phyloP scores from a whole-genome alignment of 495 filamentous ascomycete genomes.

The Aspergillus indologenus region DNA sequence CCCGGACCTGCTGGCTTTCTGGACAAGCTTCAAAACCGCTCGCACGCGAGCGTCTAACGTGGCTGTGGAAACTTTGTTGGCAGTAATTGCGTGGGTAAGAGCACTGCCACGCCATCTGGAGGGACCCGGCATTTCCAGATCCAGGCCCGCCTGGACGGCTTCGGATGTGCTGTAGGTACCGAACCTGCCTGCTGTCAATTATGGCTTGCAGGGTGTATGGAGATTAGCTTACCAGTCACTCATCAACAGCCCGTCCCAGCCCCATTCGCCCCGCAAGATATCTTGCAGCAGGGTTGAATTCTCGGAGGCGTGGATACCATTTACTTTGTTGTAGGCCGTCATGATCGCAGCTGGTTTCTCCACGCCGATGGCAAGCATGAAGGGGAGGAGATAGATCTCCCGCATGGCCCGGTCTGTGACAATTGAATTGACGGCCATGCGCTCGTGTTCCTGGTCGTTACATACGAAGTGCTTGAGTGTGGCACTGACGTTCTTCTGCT shows the following conservation, averaged over 20 bases:
- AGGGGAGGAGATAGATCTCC: conserved; percentile 71
- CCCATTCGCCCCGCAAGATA: conserved; percentile 68
- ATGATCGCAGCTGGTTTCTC: conserved; percentile 61
- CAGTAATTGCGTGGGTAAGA: conserved; percentile 49
- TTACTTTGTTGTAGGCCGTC: conserved; percentile 74
- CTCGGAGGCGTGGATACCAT: conserved; percentile 66
- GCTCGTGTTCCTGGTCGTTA: conserved; percentile 66
- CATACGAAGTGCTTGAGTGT: conserved; percentile 71
- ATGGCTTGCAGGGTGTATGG: background rate
- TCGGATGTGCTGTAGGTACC: conserved; percentile 62
- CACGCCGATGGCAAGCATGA: conserved; percentile 63
- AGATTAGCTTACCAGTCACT: conserved; percentile 59
- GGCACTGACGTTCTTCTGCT: conserved; percentile 59
- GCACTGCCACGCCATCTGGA: conserved; percentile 55
- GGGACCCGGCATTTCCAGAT: conserved; percentile 70
- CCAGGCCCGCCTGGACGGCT: conserved; percentile 60
- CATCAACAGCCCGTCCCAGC: conserved; percentile 66
- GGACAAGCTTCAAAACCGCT: conserved; percentile 54
- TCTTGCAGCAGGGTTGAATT: conserved; percentile 54
- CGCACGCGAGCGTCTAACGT: conserved; percentile 57
- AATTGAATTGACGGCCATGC: conserved; percentile 57
- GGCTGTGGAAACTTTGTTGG: conserved; percentile 51
- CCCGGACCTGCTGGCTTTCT: conserved; percentile 54
- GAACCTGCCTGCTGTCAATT: conserved; percentile 25
- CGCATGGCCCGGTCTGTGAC: conserved; percentile 62